Conservation (phyloP, 2,329 filamentous ascomycete species). For the Aspergillus fumigatiaffinis region DNA sequence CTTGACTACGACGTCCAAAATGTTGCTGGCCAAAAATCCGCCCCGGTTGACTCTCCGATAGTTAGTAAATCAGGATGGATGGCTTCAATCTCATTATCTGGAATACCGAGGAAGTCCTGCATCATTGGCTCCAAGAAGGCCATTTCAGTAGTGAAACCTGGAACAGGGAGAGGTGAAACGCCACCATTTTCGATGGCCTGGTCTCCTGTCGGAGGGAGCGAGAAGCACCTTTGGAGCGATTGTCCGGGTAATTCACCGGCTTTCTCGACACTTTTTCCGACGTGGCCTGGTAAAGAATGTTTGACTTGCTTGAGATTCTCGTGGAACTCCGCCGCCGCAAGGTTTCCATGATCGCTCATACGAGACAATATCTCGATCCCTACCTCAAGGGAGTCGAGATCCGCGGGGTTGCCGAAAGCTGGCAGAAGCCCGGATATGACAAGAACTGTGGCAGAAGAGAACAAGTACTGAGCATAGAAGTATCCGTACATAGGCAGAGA, state of each 20-base stretch:
- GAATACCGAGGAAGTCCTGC: constrained; percentile 21
- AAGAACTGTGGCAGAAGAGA: constrained; percentile 30
- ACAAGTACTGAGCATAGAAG: constrained; percentile 33
- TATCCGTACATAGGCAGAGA: constrained; percentile 31
- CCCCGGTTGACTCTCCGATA: constrained; percentile 1
- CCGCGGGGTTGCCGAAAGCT: constrained; percentile 12
- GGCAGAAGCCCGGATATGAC: constrained; percentile 26
- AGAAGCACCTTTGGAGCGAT: no score
- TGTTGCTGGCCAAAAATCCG: constrained; percentile 3
- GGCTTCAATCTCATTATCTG: constrained; percentile 16
- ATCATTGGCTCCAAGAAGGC: constrained; percentile 22
- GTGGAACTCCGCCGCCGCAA: constrained; percentile 27
- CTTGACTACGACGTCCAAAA: constrained; percentile 6
- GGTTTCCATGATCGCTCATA: constrained; percentile 27
- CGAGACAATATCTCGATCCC: constrained; percentile 22
- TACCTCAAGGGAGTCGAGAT: constrained; percentile 23
- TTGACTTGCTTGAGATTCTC: constrained; percentile 22
- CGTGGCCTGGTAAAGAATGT: constrained; percentile 1
- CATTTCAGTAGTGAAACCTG: constrained; percentile 21
- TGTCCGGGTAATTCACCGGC: constrained; percentile 5
- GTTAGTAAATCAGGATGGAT: constrained; percentile 6
- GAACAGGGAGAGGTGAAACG: constrained; percentile 4
- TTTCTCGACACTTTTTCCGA: not conserved
- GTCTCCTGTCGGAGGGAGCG: not conserved
- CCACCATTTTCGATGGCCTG: not conserved